phyloP scores from a whole-genome alignment of 129 eudicot species.

The Saposhnikovia divaricata region DNA sequence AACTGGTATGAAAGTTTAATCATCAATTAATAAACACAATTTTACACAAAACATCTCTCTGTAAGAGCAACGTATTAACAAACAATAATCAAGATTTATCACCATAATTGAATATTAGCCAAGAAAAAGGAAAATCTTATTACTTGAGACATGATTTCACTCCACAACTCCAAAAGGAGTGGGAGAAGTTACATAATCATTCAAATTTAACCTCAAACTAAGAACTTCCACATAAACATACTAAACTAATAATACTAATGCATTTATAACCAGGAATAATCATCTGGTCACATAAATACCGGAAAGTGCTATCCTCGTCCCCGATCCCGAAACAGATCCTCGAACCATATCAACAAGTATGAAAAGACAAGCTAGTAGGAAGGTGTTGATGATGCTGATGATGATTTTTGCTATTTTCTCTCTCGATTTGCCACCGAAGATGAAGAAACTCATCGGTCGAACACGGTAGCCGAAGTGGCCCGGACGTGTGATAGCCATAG shows the following conservation, averaged over 20 bases:
- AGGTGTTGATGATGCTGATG: not conserved
- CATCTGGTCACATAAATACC: too few relatives aligned
- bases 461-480: not conserved
- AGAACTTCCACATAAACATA: too few relatives aligned
- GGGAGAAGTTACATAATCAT: not conserved
- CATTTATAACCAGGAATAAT: too few relatives aligned
- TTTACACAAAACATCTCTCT: too few relatives aligned
- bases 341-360: not conserved
- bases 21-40: too few relatives aligned
- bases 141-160: not conserved
- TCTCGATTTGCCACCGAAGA: conserved; percentile 2
- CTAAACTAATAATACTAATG: too few relatives aligned
- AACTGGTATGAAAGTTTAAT: too few relatives aligned
- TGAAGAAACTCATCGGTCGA: not conserved
- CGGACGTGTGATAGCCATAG: not conserved
- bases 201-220: too few relatives aligned
- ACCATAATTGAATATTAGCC: not conserved
- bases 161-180: not conserved
- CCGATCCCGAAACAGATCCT: too few relatives aligned
- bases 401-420: not conserved
- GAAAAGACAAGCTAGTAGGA: not conserved
- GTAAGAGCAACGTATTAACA: too few relatives aligned
- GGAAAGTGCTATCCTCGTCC: too few relatives aligned
- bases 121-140: not conserved
- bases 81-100: not conserved